Evolutionary conservation across 2,329 filamentous ascomycete genomes (phyloP).

Genomic region (Botrytis fragariae): DNA sequence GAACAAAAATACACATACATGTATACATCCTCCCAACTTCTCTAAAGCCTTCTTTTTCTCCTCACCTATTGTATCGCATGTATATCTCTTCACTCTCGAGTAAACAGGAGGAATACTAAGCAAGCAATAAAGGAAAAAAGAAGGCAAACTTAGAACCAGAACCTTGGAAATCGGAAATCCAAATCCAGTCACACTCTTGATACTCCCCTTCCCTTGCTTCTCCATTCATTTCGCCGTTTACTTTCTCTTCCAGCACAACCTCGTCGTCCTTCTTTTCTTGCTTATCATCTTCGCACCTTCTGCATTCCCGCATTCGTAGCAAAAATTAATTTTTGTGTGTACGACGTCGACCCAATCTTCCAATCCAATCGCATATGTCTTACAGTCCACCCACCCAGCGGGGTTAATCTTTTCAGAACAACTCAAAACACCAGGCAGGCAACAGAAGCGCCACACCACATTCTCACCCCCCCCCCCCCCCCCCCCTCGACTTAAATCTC

Average conservation of each 20-base stretch:
- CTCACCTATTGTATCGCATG: not conserved
- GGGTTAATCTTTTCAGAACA: slow-evolving; percentile 4
- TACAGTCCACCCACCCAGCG: not conserved
- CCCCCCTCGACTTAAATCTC: not conserved
- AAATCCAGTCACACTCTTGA: not conserved
- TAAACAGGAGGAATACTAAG: not conserved
- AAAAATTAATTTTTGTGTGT: not conserved
- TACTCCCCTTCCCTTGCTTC: not conserved
- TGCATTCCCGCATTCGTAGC: not conserved
- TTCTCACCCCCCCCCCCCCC: slow-evolving; percentile 6
- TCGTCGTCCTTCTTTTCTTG: not conserved
- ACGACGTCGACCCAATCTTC: not conserved
- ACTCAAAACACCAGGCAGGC: not conserved
- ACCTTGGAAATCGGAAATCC: not conserved
- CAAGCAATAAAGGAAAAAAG: not conserved
- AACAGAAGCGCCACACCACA: slow-evolving; percentile 20
- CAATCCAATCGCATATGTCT: not conserved
- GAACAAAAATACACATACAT: not conserved
- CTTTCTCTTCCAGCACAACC: not conserved
- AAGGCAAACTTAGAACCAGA: not conserved
- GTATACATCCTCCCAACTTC: not conserved
- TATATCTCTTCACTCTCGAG: not conserved
- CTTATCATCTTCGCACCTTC: not conserved
- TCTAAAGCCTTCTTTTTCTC: not conserved
- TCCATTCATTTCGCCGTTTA: not conserved